Base-by-base conservation (phyloP, 2,329 filamentous ascomycete species). In the Colletotrichum endophyticum region DNA sequence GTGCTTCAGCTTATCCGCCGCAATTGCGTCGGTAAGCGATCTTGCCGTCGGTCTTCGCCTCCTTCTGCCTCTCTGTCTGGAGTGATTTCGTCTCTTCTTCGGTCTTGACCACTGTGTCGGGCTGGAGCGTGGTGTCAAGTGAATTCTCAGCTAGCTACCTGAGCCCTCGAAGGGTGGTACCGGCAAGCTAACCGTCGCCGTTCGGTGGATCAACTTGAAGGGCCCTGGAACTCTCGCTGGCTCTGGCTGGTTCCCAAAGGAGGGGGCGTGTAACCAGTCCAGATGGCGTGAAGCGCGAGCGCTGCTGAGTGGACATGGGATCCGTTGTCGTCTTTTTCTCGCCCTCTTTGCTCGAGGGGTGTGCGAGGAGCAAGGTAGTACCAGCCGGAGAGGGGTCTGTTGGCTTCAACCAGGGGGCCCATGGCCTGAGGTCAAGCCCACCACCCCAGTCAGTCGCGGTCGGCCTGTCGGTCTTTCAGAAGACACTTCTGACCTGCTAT, bases 361-460 rank as follows among this genome's bases (percentile, higher is more conserved):
- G 82, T 82, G 81, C 74, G 74, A 80, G 78, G 76, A 84, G 79
- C 82, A 83, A 79, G 57, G 83, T 84, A 80, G 80, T 80, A 84
- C 83, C 79, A 80, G 79, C 16, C 63, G 30, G 59, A 67, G 76
- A 73, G 73, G 75, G 75, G 75, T 66, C 62, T 71, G 75, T 75
- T 75, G 72, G 49, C 66, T 32, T 53, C 28, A 68, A 56, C 73
- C 63, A 56, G 76, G 76, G 73, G 53, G 56, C 39, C 71, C 56
- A 70, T 77, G 73, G 73, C 68, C 72, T 76, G 76, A 76, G 62
- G 36, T 57, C 66, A 75, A 75, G 72, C 59, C 44, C 44, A 53
- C 44, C 44, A 25, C 44, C 72, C 66, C 75, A 67, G 70, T 76
- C 73, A 69, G 66, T 75, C 22, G 36, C 75, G 66, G 72, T 75